phyloP scores from a whole-genome alignment of 176 grass and related monocot genomes.

The Musa beccarii region DNA sequence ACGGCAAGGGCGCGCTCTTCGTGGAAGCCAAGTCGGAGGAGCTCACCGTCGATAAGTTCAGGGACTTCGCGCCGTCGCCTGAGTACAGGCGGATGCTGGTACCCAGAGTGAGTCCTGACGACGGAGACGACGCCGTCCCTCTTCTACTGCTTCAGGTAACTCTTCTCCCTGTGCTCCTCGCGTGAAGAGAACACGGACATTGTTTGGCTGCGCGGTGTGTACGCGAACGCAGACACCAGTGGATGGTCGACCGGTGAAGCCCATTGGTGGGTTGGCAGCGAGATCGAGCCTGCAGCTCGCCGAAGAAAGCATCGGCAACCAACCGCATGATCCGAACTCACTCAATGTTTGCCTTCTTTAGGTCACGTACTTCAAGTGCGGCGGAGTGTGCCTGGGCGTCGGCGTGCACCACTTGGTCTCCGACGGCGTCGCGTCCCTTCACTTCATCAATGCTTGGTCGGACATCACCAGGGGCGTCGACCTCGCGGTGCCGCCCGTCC shows the following conservation, averaged over 20 bases:
- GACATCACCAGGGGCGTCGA: constrained; percentile 47
- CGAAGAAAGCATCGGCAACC: too few relatives aligned
- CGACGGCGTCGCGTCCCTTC: constrained; percentile 59
- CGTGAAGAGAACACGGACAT: too few relatives aligned
- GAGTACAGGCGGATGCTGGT: constrained; percentile 16
- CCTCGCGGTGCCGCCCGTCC: constrained; percentile 43
- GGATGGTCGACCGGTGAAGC: too few relatives aligned
- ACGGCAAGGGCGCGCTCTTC: constrained; percentile 51
- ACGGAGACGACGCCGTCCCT: constrained; percentile 69
- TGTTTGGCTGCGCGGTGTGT: too few relatives aligned
- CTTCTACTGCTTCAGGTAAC: constrained; percentile 43
- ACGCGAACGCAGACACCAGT: too few relatives aligned
- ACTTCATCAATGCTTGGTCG: constrained; percentile 83
- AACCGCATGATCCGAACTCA: too few relatives aligned
- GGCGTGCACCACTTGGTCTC: constrained; percentile 76
- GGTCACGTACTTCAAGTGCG: constrained; percentile 47
- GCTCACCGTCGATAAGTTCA: constrained; percentile 28
- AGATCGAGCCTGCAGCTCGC: too few relatives aligned
- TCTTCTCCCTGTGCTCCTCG: too few relatives aligned
- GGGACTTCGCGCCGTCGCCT: constrained; percentile 39
- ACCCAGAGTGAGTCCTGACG: constrained; percentile 52
- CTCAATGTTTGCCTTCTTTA: too few relatives aligned
- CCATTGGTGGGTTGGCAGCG: too few relatives aligned
- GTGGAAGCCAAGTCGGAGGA: constrained; percentile 32
- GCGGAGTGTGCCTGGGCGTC: constrained; percentile 62